Evolutionary conservation across 345 rosid genomes (phyloP), one percentile per base, ranked within the genome.

Genomic region (Melastoma malabathricum): DNA sequence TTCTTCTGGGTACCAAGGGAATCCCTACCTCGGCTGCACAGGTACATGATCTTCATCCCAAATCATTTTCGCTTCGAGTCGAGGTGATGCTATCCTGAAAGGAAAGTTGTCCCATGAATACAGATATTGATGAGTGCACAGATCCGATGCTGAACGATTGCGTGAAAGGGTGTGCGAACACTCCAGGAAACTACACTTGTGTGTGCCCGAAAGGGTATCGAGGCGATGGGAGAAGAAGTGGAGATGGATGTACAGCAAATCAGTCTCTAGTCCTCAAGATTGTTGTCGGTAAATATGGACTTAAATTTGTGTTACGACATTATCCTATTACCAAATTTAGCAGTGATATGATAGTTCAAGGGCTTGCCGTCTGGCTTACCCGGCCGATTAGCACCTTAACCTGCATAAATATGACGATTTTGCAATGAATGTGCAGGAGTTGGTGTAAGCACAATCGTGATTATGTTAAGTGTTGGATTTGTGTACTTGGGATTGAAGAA

Each of bases 41-140:
- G 41, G 41, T 34, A 34, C 6, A 34, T 9, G 12, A 7, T 12
- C 41, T 6, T 34, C 41, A 6, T 12, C 41, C 2, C 9, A 5
- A 34, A 34, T 34, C 41, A 7, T 6, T 34, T 34, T 8, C 1
- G 2, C 41, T 34, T 12, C 41, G 9, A 9, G 1, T 34, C 2
- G 12, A 12, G 41, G 41, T 34, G 41, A 34, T 10, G 12, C 25
- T 13, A 9, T 1, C 3, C 0, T 44, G 19, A 14, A n/a, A 19
- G 13, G 13, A 6, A 1, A 16, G 9, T 31, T 20, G 41, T 4
- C 16, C 7, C 14, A 15, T 10, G 14, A 9, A 34, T 27, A 16
- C 16, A 71, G 76, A 67, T 51, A 57, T 64, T 8, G 20, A 71
- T 15, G 76, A 71, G 49, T 71, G 76, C 19, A 22, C 16, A 3